Evolutionary conservation across 306 rosid genomes (phyloP).

Genomic region (Quercus engelmannii): DNA sequence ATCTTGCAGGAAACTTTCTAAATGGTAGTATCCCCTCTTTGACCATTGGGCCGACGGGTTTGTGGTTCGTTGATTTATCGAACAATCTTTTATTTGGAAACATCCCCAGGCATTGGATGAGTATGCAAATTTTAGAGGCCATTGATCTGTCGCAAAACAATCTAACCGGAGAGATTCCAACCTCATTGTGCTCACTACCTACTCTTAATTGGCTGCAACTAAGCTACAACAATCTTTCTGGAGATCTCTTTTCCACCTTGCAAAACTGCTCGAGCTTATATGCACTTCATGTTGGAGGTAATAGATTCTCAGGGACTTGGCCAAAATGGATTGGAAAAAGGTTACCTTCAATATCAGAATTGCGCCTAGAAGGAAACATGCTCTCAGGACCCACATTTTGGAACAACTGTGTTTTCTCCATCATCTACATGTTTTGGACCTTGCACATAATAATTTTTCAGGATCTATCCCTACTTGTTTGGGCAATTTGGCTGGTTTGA

Average conservation of each 20-base stretch:
- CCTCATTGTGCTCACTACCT: neutral
- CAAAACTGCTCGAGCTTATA: neutral
- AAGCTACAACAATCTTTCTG: neutral
- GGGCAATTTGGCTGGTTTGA: too few relatives aligned
- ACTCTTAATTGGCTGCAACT: neutral
- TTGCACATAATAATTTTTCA: neutral
- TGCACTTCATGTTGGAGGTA: neutral
- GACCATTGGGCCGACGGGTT: neutral
- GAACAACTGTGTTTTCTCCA: neutral
- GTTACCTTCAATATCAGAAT: neutral
- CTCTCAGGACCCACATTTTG: neutral
- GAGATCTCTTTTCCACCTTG: neutral
- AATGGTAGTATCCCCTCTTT: neutral
- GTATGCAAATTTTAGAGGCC: neutral
- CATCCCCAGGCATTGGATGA: neutral
- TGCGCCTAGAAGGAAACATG: neutral
- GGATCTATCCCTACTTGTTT: neutral
- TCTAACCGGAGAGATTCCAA: too few relatives aligned
- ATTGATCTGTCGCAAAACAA: neutral
- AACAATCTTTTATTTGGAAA: neutral
- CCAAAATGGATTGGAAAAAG: conserved; percentile 12
- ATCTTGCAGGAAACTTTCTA: too few relatives aligned
- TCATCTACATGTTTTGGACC: neutral
- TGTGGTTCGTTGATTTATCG: too few relatives aligned
- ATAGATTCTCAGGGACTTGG: neutral